Conservation (phyloP, 768 basidiomycete genomes). For the Agaricus blazei region DNA sequence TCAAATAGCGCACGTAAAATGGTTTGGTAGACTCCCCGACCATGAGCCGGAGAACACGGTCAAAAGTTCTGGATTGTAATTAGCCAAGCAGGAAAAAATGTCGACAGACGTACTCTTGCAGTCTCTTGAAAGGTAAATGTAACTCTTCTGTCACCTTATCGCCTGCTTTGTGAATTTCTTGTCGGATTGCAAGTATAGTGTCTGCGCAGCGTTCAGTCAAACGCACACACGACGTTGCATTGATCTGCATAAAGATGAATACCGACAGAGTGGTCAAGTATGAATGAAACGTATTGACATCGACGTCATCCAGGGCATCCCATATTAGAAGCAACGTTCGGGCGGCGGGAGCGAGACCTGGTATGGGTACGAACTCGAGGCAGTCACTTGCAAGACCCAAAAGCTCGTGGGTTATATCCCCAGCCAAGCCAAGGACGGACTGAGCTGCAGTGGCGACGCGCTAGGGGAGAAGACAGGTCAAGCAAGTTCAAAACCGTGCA, state of each 20-base stretch:
- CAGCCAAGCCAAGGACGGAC: constrained; percentile 30
- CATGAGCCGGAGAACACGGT: constrained; percentile 4
- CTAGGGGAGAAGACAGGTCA: constrained; percentile 13
- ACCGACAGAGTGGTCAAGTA: neutral
- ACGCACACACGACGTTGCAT: constrained; percentile 51
- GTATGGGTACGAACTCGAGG: constrained; percentile 43
- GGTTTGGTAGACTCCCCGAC: constrained; percentile 53
- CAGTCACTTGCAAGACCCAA: constrained; percentile 28
- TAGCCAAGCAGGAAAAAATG: neutral
- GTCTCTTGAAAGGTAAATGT: constrained; percentile 36
- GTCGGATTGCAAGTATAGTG: constrained; percentile 47
- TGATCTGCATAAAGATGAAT: constrained; percentile 33
- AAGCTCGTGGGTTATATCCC: constrained; percentile 30
- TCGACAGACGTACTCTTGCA: constrained; percentile 31
- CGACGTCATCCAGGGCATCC: constrained; percentile 48
- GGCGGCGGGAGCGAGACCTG: constrained; percentile 46
- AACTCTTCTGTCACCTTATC: constrained; percentile 37
- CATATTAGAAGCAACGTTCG: constrained; percentile 46
- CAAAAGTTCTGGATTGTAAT: constrained; percentile 7
- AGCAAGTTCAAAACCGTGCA: neutral
- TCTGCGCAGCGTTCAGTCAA: constrained; percentile 59
- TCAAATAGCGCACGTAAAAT: constrained; percentile 75
- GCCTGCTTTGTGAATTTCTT: constrained; percentile 46
- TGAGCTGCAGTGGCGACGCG: constrained; percentile 26
- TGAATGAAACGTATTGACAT: constrained; percentile 34